A percentile compares a stretch with the other conserved stretches of the same genome.
These are phyloP conservation scores for Fusarium annulatum DNA, from an alignment of 2,329 filamentous ascomycete species.

Conservation along the genomic window DNA sequence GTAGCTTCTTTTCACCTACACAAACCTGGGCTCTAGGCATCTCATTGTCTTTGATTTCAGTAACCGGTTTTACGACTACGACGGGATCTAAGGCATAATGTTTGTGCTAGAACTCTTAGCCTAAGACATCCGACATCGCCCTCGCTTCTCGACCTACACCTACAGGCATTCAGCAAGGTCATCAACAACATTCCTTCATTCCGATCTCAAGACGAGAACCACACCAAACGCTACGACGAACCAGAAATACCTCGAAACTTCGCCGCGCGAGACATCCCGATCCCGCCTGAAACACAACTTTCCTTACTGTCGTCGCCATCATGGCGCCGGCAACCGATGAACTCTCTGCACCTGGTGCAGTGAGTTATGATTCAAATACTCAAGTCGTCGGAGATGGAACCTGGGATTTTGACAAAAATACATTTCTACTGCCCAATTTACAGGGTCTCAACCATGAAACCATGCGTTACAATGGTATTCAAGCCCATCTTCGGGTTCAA, in stretches of 20 bases:
- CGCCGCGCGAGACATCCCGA: constrained; percentile 19
- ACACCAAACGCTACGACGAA: background rate
- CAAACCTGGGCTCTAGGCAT: background rate
- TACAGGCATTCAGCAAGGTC: background rate
- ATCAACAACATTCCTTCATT: constrained; percentile 31
- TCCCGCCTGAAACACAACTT: constrained; percentile 38
- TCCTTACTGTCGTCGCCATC: constrained; percentile 55
- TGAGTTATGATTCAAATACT: constrained; percentile 78
- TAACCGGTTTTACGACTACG: constrained; percentile 6
- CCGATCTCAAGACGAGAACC: constrained; percentile 20
- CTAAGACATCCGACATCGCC: constrained; percentile 34
- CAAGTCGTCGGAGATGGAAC: constrained; percentile 84
- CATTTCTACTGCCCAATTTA: constrained; percentile 81
- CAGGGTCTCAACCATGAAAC: constrained; percentile 82
- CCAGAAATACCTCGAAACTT: background rate
- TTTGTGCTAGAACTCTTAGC: constrained; percentile 13
- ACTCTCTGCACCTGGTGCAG: constrained; percentile 77
- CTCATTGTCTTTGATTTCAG: background rate
- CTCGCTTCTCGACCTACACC: constrained; percentile 7
- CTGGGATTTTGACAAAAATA: constrained; percentile 82
- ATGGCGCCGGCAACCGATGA: constrained; percentile 71
- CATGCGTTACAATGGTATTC: constrained; percentile 83
- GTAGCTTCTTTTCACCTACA: constrained; percentile 19
- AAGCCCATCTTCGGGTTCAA: background rate
- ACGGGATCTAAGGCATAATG: constrained; percentile 14